Evolutionary conservation across 1,284 basidiomycete species (phyloP).

Genomic region (Phylloboletellus chloephorus): DNA sequence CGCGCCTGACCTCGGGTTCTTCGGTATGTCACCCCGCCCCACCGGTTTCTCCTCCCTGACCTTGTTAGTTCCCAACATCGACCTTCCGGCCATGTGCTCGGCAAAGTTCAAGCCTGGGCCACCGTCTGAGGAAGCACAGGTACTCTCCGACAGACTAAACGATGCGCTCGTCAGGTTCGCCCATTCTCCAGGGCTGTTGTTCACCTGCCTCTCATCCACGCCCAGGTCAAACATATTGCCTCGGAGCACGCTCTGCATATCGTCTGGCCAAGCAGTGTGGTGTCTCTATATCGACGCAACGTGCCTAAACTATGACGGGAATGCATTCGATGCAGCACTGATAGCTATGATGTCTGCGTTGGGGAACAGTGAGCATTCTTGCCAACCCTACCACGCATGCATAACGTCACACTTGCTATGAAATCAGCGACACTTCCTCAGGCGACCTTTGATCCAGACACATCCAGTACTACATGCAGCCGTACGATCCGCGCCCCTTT

Average conservation of each 20-base stretch:
- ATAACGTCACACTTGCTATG: background rate
- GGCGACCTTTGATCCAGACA: constrained; percentile 69
- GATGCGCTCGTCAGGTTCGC: constrained; percentile 70
- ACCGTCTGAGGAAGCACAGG: constrained; percentile 87
- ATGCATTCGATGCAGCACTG: constrained; percentile 86
- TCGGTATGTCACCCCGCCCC: constrained; percentile 63
- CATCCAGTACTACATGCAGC: constrained; percentile 62
- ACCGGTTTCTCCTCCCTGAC: background rate
- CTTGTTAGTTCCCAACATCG: constrained; percentile 74
- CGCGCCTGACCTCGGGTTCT: constrained; percentile 67
- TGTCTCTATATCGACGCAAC: constrained; percentile 89
- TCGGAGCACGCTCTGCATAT: constrained; percentile 70
- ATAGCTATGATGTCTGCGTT: constrained; percentile 86
- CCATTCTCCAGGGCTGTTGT: background rate
- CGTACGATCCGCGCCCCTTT: constrained; percentile 32
- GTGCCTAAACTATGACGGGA: constrained; percentile 96
- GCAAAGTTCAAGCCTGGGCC: constrained; percentile 93
- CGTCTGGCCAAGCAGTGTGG: constrained; percentile 80
- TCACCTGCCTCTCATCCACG: background rate
- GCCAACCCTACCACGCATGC: background rate
- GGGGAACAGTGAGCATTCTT: constrained; percentile 63
- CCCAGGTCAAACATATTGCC: constrained; percentile 65
- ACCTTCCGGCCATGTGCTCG: constrained; percentile 89
- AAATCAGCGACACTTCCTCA: constrained; percentile 68
- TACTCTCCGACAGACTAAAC: constrained; percentile 77